These are phyloP conservation scores for Trichoderma brevicompactum DNA, from an alignment of 2,329 filamentous ascomycete species.

Conservation along the genomic window DNA sequence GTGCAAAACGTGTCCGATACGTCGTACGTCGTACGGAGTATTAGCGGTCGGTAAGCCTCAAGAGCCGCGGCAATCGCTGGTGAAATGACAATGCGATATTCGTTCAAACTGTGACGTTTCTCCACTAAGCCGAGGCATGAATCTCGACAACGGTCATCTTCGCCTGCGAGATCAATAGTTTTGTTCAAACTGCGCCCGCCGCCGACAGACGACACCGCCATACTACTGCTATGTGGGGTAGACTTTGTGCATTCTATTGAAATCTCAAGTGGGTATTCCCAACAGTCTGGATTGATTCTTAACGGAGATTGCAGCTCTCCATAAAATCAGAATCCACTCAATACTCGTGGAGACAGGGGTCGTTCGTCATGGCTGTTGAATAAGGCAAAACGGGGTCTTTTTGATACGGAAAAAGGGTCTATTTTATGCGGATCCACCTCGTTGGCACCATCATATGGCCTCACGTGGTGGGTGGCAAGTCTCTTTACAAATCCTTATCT, in stretches of 20 bases:
- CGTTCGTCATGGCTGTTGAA: not conserved
- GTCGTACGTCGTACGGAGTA: too few relatives aligned
- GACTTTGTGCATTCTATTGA: not conserved
- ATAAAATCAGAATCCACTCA: not conserved
- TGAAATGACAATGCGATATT: not conserved
- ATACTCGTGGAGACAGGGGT: slow-evolving; percentile 15
- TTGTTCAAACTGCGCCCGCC: not conserved
- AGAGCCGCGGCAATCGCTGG: too few relatives aligned
- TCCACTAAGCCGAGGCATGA: slow-evolving; percentile 14
- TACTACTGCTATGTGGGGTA: slow-evolving; percentile 16
- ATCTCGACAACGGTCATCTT: not conserved
- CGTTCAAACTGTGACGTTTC: not conserved
- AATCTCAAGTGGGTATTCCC: slow-evolving; percentile 5
- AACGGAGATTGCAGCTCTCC: slow-evolving; percentile 14
- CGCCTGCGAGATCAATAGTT: not conserved
- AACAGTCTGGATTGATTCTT: slow-evolving; percentile 7
- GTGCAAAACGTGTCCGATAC: too few relatives aligned
- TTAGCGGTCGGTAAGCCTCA: too few relatives aligned
- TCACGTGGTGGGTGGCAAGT: not conserved
- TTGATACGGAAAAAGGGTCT: not conserved
- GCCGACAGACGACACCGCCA: not conserved
- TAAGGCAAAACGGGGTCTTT: not conserved
- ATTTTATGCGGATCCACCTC: slow-evolving; percentile 12
- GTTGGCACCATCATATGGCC: not conserved
- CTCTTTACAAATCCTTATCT: too few relatives aligned